Conservation (phyloP, 2,329 filamentous ascomycete genomes). For the Eutypa lata region DNA sequence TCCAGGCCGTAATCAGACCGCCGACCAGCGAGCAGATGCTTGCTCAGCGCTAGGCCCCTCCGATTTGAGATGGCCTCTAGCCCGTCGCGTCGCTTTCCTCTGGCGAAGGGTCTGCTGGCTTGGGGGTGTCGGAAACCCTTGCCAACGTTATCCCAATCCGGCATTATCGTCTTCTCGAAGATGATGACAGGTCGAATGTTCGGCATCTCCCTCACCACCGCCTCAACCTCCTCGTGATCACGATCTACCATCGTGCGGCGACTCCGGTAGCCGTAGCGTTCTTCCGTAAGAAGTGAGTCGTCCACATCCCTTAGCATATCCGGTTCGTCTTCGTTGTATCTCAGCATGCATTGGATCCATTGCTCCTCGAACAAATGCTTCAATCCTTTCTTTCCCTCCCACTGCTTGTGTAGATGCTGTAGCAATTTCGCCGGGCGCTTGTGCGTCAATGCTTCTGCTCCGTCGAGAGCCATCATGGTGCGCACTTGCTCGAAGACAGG, state of each 20-base stretch:
- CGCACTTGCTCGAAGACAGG: slow-evolving; percentile 2
- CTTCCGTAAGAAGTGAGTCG: neutral
- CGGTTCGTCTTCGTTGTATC: neutral
- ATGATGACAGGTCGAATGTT: slow-evolving; percentile 5
- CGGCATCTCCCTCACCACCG: slow-evolving; percentile 4
- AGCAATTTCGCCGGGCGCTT: slow-evolving; percentile 3
- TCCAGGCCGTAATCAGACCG: slow-evolving; percentile 1
- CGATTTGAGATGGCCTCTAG: slow-evolving; percentile 8
- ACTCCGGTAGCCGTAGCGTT: slow-evolving; percentile 3
- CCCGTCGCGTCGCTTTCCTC: slow-evolving; percentile 1
- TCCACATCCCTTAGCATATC: neutral
- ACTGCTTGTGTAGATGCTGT: slow-evolving; percentile 5
- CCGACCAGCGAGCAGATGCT: neutral
- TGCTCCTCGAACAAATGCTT: slow-evolving; percentile 8
- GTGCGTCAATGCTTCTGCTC: neutral
- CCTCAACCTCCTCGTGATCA: neutral
- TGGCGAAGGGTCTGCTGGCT: neutral
- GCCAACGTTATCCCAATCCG: neutral
- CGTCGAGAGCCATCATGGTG: neutral
- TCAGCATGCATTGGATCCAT: slow-evolving; percentile 3
- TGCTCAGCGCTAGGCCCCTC: slow-evolving; percentile 4
- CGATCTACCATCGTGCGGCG: slow-evolving; percentile 1
- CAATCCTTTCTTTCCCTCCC: slow-evolving; percentile 3
- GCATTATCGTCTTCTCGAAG: slow-evolving; percentile 5
- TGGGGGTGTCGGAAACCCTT: neutral